Evolutionary conservation across 2,329 filamentous ascomycete species (phyloP), one percentile per base, ranked within the genome.

Genomic region (Botryotinia globosa): DNA sequence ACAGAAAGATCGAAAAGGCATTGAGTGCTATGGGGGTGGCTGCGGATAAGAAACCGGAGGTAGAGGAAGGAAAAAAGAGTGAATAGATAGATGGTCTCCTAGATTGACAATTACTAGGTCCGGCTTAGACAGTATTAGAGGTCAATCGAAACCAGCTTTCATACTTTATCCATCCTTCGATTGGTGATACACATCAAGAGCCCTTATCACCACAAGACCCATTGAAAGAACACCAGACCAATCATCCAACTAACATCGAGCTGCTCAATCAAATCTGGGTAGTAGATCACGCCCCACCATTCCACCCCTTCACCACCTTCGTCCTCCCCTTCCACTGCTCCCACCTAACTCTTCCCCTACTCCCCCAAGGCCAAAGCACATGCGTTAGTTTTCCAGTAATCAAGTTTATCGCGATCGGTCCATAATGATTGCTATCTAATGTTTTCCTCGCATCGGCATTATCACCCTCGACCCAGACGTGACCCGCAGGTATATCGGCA

Each of bases 391-490:
- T 90, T 0, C 94, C 94, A 54, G 90, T 89, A 51, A 98, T 87
- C 75, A 98, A 81, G 71, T 88, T 88, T 75, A 88, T 89, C 37
- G 92, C 91, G 65, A 97, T 89, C 6, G 96, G 94, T 1, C 96
- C 96, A 81, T 97, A 98, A 20, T 89, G 89, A 82, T 97, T 97
- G 82, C 94, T 97, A 83, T 99, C 96, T 74, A 90, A 81, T 72
- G 89, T 93, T 78, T 88, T 88, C 68, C 87, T 86, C 77, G 88
- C 87, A 78, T 88, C 87, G 73, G 77, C 78, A 61, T 82, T 82
- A 20, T 99, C 96, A 1, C 96, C 96, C 81, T 98, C 95, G 1
- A 99, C 89, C 96, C 96, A 99, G 42, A 98, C 87, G 83, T 98
- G 94, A 29, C 94, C 94, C 75, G 87, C 87, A 8, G 94, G 95